Evolutionary conservation across 2,329 filamentous ascomycete genomes (phyloP).

Genomic region (Microcyclosporella mali): DNA sequence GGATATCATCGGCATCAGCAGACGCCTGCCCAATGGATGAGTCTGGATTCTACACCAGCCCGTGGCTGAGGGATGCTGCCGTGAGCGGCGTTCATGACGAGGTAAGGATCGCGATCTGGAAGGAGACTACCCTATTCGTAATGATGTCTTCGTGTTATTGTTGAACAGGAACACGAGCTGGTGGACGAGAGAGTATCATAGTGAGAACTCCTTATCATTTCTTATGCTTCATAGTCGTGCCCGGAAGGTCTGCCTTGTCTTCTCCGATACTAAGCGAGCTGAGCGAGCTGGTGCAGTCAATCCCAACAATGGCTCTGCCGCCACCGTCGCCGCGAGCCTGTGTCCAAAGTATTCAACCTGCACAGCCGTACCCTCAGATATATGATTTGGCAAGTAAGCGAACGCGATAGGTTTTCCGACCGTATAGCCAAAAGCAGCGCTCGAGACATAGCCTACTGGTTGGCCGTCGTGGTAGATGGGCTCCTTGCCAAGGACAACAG

Average conservation of each 20-base stretch:
- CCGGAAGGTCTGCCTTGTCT: background rate
- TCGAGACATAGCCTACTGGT: conserved; percentile 54
- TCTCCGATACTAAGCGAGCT: background rate
- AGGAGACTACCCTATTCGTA: too few relatives aligned
- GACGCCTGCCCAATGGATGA: too few relatives aligned
- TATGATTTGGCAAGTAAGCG: conserved; percentile 48
- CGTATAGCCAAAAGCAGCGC: conserved; percentile 55
- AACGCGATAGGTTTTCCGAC: conserved; percentile 55
- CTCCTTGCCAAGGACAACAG: conserved; percentile 57
- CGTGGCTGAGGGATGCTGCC: background rate
- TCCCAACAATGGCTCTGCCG: conserved; percentile 2
- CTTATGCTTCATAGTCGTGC: background rate
- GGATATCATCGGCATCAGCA: too few relatives aligned
- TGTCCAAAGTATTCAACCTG: conserved; percentile 59
- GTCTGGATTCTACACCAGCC: too few relatives aligned
- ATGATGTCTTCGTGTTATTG: too few relatives aligned
- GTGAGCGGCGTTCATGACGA: background rate
- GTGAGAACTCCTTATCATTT: too few relatives aligned
- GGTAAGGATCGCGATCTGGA: too few relatives aligned
- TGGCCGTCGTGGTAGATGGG: conserved; percentile 49
- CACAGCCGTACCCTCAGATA: conserved; percentile 46
- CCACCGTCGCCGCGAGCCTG: conserved; percentile 49
- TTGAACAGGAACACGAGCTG: too few relatives aligned
- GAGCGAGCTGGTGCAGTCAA: background rate
- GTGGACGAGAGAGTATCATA: too few relatives aligned